A percentile compares a stretch with the other conserved stretches of the same genome.
phyloP scores from a whole-genome alignment of 2,329 filamentous ascomycete genomes.

The Cercospora sp. region DNA sequence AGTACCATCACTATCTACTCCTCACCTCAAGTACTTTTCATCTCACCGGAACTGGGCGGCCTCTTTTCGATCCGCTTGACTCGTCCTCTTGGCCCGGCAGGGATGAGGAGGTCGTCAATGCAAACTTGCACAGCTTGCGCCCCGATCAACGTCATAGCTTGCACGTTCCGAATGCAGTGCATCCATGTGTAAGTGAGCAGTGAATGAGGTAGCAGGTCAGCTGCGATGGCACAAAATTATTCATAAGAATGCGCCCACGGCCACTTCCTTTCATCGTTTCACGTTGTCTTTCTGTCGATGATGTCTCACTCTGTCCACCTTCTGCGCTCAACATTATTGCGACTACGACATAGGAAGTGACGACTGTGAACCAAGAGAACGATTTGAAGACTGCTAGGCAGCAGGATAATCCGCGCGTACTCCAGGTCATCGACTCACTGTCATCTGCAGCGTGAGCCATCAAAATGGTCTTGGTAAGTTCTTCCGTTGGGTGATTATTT shows the following conservation, averaged over 20 bases:
- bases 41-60: slow-evolving; percentile 8
- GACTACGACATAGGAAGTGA: background rate
- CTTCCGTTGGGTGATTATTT: background rate
- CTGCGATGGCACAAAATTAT: slow-evolving; percentile 7
- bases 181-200: slow-evolving; percentile 16
- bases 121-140: background rate
- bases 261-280: background rate
- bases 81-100: background rate
- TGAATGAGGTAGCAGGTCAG: slow-evolving; percentile 7
- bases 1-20: background rate
- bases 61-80: background rate
- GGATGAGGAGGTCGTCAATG: slow-evolving; percentile 7
- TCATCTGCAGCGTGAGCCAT: background rate
- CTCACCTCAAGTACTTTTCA: background rate
- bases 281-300: background rate
- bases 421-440: background rate
- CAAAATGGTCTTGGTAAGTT: slow-evolving; percentile 18
- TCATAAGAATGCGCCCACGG: background rate
- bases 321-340: background rate
- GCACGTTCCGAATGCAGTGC: slow-evolving; percentile 9
- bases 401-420: background rate
- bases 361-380: background rate
- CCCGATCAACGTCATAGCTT: slow-evolving; percentile 9
- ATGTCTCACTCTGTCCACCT: background rate
- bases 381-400: slow-evolving; percentile 3